Evolutionary conservation across 2,329 filamentous ascomycete genomes (phyloP), one percentile per base, ranked within the genome.

Genomic region (Chrysosporium queenslandicum): DNA sequence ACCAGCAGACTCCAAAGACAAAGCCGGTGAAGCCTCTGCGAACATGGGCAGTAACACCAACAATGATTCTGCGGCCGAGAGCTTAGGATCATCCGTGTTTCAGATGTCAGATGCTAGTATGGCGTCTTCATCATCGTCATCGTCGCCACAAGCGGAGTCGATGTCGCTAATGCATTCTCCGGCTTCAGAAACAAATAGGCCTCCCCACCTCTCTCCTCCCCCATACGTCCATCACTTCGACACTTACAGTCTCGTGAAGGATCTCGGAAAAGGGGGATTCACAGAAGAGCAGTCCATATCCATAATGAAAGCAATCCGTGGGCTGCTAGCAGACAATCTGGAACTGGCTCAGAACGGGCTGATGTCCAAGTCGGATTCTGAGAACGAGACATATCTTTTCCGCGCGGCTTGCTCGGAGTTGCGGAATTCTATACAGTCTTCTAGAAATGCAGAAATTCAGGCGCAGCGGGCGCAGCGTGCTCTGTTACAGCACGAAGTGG

Each of bases 341-440:
- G 82, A 88, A 53, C 74, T 89, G 12, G 92, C 92, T 43, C 85
- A 86, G 63, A 77, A 82, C 45, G 86, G 82, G 2, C 74, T 97
- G 7, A 86, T 96, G 9, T 88, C 84, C 67, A 96, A 95, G 69
- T 88, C 84, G 41, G 87, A 95, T 62, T 86, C 95, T 34, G 91
- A 97, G 65, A 98, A 97, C 66, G 87, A 96, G 69, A 83, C 83
- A 6, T 98, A 98, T 65, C 77, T 98, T 9, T 98, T 98, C 73
- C 81, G 85, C 50, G 92, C 92, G 1, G 92, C 92, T 2, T 96
- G 91, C 66, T 90, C 86, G 2, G 92, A 98, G 71, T 78, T 98
- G 30, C 81, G 83, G 60, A 90, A 88, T 21, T 92, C 96, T 66
- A 82, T 97, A 16, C 83, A 81, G 58, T 88, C 89, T 56, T 83